These are phyloP conservation scores for Cyclotella atomus DNA, from an alignment of 108 stramenopile genomes.

Conservation along the genomic window DNA sequence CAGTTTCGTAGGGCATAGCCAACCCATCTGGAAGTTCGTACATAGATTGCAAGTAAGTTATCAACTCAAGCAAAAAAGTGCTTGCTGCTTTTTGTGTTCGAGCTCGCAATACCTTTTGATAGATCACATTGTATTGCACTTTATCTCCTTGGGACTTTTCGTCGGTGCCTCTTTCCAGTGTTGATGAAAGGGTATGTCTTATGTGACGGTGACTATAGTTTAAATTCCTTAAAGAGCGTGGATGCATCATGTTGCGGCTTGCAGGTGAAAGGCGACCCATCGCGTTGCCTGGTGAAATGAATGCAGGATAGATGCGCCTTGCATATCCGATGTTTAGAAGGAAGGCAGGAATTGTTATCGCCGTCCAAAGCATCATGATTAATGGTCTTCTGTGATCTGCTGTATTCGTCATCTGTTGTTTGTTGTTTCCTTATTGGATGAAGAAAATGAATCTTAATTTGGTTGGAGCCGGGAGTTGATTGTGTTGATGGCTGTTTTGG, in stretches of 20 bases:
- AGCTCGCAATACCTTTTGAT: conserved; percentile 71
- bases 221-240: no score
- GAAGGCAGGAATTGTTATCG: background rate
- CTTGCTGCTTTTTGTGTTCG: conserved; percentile 17
- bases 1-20: conserved; percentile 74
- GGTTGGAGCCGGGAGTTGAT: no score
- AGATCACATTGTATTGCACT: conserved; percentile 54
- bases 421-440: no score
- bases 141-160: background rate
- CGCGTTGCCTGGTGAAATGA: background rate
- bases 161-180: background rate
- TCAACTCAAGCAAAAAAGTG: conserved; percentile 64
- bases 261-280: background rate
- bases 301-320: background rate
- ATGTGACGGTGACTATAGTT: no score
- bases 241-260: no score
- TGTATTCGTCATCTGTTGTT: no score
- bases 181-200: conserved; percentile 19
- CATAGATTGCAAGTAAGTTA: conserved; percentile 69
- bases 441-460: no score
- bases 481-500: no score
- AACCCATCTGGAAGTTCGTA: conserved; percentile 67
- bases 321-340: background rate
- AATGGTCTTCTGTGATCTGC: no score
- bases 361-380: background rate